phyloP scores from a whole-genome alignment of 2,329 filamentous ascomycete genomes.

The Botrytis hyacinthi region DNA sequence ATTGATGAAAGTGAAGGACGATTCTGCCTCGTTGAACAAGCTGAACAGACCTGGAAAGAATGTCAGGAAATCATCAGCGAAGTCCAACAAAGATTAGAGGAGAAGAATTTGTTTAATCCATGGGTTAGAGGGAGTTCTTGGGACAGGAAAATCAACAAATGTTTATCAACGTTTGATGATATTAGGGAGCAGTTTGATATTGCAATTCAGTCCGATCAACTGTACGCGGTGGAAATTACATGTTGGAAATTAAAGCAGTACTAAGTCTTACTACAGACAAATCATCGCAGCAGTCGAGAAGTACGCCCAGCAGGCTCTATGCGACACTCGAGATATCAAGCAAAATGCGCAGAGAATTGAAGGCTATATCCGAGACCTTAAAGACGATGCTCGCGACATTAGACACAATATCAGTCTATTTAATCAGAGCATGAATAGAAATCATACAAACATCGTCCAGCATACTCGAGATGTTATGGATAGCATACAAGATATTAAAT shows the following conservation, averaged over 20 bases:
- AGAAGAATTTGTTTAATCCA: background rate
- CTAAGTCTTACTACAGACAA: background rate
- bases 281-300: background rate
- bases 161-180: background rate
- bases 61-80: background rate
- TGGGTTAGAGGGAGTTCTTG: background rate
- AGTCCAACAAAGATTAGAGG: background rate
- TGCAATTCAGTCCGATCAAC: conserved; percentile 8
- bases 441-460: background rate
- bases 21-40: background rate
- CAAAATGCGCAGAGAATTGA: background rate
- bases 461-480: background rate
- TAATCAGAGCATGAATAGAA: background rate
- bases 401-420: background rate
- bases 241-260: background rate
- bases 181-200: background rate
- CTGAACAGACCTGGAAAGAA: background rate
- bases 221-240: background rate
- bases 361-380: background rate
- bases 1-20: background rate
- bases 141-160: conserved; percentile 5
- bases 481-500: background rate
- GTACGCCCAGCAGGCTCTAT: background rate
- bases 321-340: background rate
- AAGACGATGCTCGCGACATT: background rate